A percentile compares a stretch with the other conserved stretches of the same genome.
phyloP scores from a whole-genome alignment of 345 rosid genomes.

The Arabidopsis suecica region DNA sequence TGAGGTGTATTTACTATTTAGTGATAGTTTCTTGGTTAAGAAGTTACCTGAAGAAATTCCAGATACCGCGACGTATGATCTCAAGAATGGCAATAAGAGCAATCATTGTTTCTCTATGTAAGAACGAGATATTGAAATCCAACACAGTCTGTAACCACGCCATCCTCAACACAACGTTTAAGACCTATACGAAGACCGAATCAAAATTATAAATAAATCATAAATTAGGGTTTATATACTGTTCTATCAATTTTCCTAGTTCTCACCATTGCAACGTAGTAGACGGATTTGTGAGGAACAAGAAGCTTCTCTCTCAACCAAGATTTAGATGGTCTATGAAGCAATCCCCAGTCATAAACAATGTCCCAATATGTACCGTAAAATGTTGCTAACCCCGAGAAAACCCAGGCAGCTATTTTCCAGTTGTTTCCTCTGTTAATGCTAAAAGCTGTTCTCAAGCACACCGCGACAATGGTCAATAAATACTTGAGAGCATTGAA shows the following conservation, averaged over 20 bases:
- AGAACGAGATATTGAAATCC: conserved; percentile 34
- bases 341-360: conserved; percentile 74
- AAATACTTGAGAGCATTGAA: conserved; percentile 64
- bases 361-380: conserved; percentile 70
- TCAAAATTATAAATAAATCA: not conserved
- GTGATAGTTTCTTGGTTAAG: conserved; percentile 1
- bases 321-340: conserved; percentile 53
- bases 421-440: conserved; percentile 44
- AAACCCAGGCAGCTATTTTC: conserved; percentile 51
- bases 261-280: conserved; percentile 65
- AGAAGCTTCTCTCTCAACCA: conserved; percentile 78
- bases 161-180: conserved; percentile 61
- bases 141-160: conserved; percentile 75
- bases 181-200: conserved; percentile 37
- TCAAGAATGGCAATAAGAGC: conserved; percentile 67
- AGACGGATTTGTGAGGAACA: conserved; percentile 51
- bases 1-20: not conserved
- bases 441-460: conserved; percentile 59
- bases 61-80: conserved; percentile 72
- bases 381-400: conserved; percentile 57
- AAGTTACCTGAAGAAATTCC: conserved; percentile 75
- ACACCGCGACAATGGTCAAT: conserved; percentile 59
- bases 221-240: not conserved
- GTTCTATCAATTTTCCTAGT: not conserved
- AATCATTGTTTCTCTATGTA: conserved; percentile 50